A percentile compares a stretch with the other conserved stretches of the same genome.
Evolutionary conservation across 169 alveolate species (phyloP).

Genomic region (Plasmodium adleri): DNA sequence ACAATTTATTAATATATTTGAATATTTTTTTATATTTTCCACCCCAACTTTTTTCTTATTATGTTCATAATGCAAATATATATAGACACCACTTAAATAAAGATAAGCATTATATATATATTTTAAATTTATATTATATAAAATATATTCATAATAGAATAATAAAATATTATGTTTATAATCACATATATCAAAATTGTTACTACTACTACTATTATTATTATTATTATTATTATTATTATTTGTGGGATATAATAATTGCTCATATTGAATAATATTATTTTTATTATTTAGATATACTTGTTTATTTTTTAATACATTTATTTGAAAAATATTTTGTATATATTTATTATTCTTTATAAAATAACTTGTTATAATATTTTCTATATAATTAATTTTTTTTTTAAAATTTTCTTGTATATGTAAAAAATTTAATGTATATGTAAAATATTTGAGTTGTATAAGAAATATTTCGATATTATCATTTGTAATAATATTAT

Average conservation of each 20-base stretch:
- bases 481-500: no score
- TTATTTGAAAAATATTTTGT: no score
- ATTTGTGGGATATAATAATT: not conserved
- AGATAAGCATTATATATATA: conserved; percentile 50
- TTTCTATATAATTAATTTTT: conserved; percentile 25
- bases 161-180: conserved; percentile 1
- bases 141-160: conserved; percentile 65
- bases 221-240: not conserved
- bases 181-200: conserved; percentile 3
- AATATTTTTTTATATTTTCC: not conserved
- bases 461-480: conserved; percentile 48
- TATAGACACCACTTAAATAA: conserved; percentile 36
- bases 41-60: not conserved
- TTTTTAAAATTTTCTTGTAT: conserved; percentile 5
- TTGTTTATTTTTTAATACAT: no score
- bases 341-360: conserved; percentile 6
- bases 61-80: conserved; percentile 7
- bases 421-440: conserved; percentile 44
- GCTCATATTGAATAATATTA: no score
- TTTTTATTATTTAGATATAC: no score
- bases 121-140: conserved; percentile 53
- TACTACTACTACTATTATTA: not conserved
- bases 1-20: not conserved
- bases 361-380: conserved; percentile 34
- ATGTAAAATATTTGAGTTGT: conserved; percentile 53